Evolutionary conservation across 805 yeast genomes (phyloP), one percentile per base, ranked within the genome.

Genomic region (Monosporozyma aerobia): DNA sequence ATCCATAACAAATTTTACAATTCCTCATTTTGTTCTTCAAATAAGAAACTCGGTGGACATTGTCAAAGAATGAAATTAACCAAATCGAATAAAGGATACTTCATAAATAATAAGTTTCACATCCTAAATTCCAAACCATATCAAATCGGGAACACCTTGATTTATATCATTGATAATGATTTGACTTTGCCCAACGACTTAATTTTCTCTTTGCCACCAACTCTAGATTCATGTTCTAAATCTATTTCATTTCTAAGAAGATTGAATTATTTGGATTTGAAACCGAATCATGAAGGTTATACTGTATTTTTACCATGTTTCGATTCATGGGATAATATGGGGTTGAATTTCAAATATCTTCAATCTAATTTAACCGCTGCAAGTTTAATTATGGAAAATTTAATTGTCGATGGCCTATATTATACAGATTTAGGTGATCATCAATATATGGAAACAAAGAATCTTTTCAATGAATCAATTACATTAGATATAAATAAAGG

Each of bases 221-320:
- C 49, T 6, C 71, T 78, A 49, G 73, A 75, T 49, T 76, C 78
- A 50, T 85, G 94, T 60, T 77, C 95, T 2, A 78, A 73, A 55
- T 82, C 95, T 0, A 62, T 89, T 47, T 70, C 74, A 16, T 80
- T 79, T 57, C 65, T 90, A 54, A 75, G 78, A 48, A 68, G 76
- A 14, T 73, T 80, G 44, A 76, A 73, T 8, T 64, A 87, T 33
- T 68, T 80, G 23, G 77, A 78, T 53, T 72, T 85, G 44, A 69
- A 75, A 11, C 75, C 74, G 4, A 84, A 83, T 53, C 67, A 70
- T 22, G 61, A 71, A 22, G 95, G 95, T 0, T 88, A 89, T 69
- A 80, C 97, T 0, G 69, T 84, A 0, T 78, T 90, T 51, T 70
- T 90, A 30, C 98, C 98, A 0, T 83, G 90, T 53, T 81, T 85